These are phyloP conservation scores for Aplosporella prunicola DNA, from an alignment of 2,329 filamentous ascomycete species.

Conservation along the genomic window DNA sequence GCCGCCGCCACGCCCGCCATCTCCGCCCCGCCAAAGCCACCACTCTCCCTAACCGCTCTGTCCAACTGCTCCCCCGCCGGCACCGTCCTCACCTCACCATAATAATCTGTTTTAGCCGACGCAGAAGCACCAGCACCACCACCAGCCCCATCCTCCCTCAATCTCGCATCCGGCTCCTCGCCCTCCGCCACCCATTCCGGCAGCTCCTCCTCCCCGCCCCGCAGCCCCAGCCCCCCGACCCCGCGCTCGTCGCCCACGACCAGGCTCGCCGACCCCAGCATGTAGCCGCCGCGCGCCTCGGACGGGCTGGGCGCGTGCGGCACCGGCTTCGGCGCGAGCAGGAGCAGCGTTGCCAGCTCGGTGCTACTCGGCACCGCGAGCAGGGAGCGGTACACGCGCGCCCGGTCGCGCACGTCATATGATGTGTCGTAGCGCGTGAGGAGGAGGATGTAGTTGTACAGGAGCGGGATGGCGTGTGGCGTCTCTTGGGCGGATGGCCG, in stretches of 20 bases:
- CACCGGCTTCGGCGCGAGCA: constrained; percentile 88
- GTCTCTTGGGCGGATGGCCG: background rate
- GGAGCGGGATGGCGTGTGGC: constrained; percentile 57
- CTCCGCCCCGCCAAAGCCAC: constrained; percentile 17
- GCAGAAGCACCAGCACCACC: too few species aligned
- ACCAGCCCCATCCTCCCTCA: constrained; percentile 52
- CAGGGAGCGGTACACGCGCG: constrained; percentile 78
- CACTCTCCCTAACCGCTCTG: constrained; percentile 37
- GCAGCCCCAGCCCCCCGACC: constrained; percentile 52
- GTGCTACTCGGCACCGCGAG: constrained; percentile 63
- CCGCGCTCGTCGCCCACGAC: constrained; percentile 70
- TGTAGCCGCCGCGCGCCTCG: constrained; percentile 66
- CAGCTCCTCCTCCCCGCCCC: constrained; percentile 67
- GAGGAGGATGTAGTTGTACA: constrained; percentile 79
- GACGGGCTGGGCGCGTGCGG: constrained; percentile 85
- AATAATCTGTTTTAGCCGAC: constrained; percentile 24
- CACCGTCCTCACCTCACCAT: constrained; percentile 28
- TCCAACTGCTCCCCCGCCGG: constrained; percentile 58
- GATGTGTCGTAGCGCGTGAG: constrained; percentile 88
- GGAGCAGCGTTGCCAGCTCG: constrained; percentile 79
- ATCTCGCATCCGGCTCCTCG: constrained; percentile 63
- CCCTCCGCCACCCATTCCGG: constrained; percentile 80
- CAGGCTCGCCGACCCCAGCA: constrained; percentile 76
- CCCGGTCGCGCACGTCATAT: constrained; percentile 87
- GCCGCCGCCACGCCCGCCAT: constrained; percentile 24